Percentiles rank a stretch among this genome's conserved stretches.
These are phyloP conservation scores for Chrysophaeum taylorii DNA, from an alignment of 352 stramenopile genomes.

Conservation along the genomic window DNA sequence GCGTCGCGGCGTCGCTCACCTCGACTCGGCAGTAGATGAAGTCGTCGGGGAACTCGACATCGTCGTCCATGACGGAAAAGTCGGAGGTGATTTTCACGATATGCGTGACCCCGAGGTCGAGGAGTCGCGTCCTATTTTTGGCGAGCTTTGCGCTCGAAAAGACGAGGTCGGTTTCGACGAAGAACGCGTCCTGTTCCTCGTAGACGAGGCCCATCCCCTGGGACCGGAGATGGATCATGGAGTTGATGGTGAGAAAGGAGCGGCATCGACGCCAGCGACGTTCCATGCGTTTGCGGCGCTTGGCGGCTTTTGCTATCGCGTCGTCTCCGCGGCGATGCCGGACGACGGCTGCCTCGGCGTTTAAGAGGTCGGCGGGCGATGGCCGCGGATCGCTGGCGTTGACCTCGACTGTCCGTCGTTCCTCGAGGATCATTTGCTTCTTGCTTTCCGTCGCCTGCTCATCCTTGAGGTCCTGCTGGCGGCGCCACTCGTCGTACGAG, in stretches of 20 bases:
- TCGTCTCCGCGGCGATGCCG: not conserved
- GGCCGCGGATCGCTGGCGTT: not conserved
- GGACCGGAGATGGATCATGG: not conserved
- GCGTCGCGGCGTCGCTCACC: not conserved
- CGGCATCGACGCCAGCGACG: not conserved
- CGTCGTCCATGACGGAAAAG: not conserved
- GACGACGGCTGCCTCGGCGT: not conserved
- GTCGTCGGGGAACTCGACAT: not conserved
- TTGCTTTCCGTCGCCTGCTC: not conserved
- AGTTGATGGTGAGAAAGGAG: not conserved
- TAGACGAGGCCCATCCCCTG: not conserved
- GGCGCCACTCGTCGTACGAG: not conserved
- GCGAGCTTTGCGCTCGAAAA: not conserved
- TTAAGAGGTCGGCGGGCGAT: not conserved
- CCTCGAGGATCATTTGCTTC: not conserved
- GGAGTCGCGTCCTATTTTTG: not conserved
- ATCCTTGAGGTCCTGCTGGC: not conserved
- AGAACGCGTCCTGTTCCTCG: not conserved
- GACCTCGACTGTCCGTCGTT: not conserved
- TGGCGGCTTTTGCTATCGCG: not conserved
- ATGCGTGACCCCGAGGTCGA: constrained; percentile 2
- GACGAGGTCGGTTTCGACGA: not conserved
- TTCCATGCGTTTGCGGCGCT: not conserved
- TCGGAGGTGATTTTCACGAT: not conserved
- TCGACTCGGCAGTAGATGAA: not conserved